phyloP scores from a whole-genome alignment of 805 yeast genomes.

The Pichia scutulata region DNA sequence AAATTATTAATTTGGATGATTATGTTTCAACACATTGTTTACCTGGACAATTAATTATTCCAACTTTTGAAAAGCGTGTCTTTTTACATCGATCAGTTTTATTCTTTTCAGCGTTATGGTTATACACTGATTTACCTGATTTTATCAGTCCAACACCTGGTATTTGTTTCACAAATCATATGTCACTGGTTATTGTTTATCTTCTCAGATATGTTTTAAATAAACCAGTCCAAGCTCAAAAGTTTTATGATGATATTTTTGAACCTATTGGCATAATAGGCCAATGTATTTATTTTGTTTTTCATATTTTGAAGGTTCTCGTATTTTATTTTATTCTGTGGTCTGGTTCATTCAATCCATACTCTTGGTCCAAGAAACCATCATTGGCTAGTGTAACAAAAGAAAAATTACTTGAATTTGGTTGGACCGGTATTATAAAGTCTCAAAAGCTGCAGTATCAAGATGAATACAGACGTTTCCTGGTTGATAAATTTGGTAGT shows the following conservation, averaged over 20 bases:
- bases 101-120: conserved; percentile 53
- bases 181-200: conserved; percentile 28
- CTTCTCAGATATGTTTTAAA: conserved; percentile 31
- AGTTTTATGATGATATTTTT: conserved; percentile 42
- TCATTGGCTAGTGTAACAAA: conserved; percentile 30
- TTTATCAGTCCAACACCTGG: conserved; percentile 89
- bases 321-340: conserved; percentile 50
- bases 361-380: conserved; percentile 35
- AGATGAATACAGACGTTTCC: conserved; percentile 55
- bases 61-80: conserved; percentile 52
- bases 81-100: conserved; percentile 34
- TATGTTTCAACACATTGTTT: conserved; percentile 54
- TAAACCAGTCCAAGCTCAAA: conserved; percentile 35
- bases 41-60: conserved; percentile 87
- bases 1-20: conserved; percentile 40
- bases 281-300: conserved; percentile 60
- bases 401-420: conserved; percentile 56
- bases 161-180: conserved; percentile 60
- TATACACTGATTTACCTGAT: conserved; percentile 91
- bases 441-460: conserved; percentile 64
- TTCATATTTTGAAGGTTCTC: conserved; percentile 60
- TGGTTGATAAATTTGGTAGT: conserved; percentile 64
- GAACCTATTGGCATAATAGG: conserved; percentile 34
- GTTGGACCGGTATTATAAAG: conserved; percentile 93
- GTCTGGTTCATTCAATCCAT: conserved; percentile 76